These are phyloP conservation scores for Musa schizocarpa DNA, from an alignment of 176 grass and related monocot species.

Conservation along the genomic window DNA sequence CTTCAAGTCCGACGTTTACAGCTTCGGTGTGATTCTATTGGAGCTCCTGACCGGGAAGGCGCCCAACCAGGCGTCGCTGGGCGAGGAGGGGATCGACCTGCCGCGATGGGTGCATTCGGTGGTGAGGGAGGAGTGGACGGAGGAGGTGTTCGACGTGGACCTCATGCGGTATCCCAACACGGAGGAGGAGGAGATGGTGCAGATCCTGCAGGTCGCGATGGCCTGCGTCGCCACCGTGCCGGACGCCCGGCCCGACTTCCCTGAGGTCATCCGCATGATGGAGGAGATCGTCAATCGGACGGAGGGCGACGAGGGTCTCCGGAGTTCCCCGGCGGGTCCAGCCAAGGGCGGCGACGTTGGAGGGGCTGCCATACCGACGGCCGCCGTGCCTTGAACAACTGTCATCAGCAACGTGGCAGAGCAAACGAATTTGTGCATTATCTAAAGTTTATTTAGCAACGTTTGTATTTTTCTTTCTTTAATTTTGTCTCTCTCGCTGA, in stretches of 20 bases:
- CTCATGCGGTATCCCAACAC: constrained; percentile 36
- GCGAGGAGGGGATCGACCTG: constrained; percentile 74
- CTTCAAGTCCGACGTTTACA: constrained; percentile 75
- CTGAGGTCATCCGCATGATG: constrained; percentile 52
- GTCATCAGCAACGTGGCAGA: not conserved
- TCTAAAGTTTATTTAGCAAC: not conserved
- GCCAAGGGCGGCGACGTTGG: not conserved
- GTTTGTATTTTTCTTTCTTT: not conserved
- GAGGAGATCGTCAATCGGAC: constrained; percentile 43
- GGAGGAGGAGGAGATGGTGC: constrained; percentile 90
- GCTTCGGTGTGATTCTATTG: constrained; percentile 67
- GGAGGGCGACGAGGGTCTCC: constrained; percentile 38
- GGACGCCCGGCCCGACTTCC: constrained; percentile 44
- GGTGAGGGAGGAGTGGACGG: constrained; percentile 93
- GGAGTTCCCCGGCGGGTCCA: constrained; percentile 33
- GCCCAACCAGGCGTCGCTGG: constrained; percentile 54
- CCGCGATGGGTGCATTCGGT: constrained; percentile 89
- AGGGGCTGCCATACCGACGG: not conserved
- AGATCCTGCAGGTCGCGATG: constrained; percentile 88
- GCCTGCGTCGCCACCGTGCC: constrained; percentile 51
- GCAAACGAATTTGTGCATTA: not conserved
- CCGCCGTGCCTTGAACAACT: not conserved
- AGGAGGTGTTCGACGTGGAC: constrained; percentile 87
- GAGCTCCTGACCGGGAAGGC: constrained; percentile 71
- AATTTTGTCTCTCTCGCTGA: not conserved